Evolutionary conservation across 495 filamentous ascomycete genomes (phyloP).

Genomic region (Podospora didyma): DNA sequence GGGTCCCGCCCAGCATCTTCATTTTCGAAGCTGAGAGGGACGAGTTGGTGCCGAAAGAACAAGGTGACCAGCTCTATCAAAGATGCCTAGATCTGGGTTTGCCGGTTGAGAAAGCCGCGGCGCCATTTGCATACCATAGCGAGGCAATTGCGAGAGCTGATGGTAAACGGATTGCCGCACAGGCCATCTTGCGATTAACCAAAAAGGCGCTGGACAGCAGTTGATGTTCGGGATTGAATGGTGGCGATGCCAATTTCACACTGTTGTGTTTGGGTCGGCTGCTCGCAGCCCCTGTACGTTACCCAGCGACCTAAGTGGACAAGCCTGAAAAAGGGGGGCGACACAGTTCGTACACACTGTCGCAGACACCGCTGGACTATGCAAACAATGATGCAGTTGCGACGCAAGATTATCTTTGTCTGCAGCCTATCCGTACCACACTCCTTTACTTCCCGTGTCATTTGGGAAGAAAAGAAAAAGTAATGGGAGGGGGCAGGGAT

Average conservation of each 20-base stretch:
- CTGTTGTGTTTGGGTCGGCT: not conserved
- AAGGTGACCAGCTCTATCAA: slow-evolving; percentile 46
- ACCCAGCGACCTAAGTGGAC: not conserved
- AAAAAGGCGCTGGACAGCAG: slow-evolving; percentile 11
- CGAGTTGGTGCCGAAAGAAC: slow-evolving; percentile 61
- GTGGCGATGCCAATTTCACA: slow-evolving; percentile 10
- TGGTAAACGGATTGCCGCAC: slow-evolving; percentile 38
- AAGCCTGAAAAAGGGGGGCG: not conserved
- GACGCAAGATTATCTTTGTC: too few relatives aligned
- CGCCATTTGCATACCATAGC: slow-evolving; percentile 41
- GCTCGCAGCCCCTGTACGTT: slow-evolving; percentile 11
- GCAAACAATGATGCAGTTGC: too few relatives aligned
- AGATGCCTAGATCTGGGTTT: slow-evolving; percentile 38
- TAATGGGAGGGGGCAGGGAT: not conserved
- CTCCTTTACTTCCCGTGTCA: not conserved
- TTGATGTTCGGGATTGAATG: slow-evolving; percentile 2
- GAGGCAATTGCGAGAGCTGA: slow-evolving; percentile 40
- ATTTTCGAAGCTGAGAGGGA: slow-evolving; percentile 62
- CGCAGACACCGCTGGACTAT: too few relatives aligned
- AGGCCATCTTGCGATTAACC: slow-evolving; percentile 23
- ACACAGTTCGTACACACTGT: too few relatives aligned
- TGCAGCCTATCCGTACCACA: not conserved
- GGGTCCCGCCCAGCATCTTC: slow-evolving; percentile 39
- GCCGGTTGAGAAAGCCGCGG: slow-evolving; percentile 32
- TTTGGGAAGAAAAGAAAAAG: not conserved